phyloP scores from a whole-genome alignment of 371 early-diverging fungal genomes.

The Dichotomocladium elegans region DNA sequence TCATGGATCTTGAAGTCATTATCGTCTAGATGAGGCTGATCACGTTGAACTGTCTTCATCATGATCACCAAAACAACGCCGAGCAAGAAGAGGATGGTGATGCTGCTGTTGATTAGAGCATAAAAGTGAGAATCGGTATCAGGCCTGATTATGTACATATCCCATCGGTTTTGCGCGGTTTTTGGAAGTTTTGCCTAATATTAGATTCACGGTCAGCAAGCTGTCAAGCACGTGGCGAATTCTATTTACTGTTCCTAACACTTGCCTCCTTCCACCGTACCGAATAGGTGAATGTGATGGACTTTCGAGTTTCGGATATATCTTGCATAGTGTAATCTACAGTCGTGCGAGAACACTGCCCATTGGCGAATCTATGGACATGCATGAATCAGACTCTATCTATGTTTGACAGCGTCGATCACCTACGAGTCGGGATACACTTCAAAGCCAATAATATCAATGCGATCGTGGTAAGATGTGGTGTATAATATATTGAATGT shows the following conservation, averaged over 20 bases:
- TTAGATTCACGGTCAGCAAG: too few species aligned
- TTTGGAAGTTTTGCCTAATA: neutral
- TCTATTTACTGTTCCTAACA: too few species aligned
- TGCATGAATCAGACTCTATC: neutral
- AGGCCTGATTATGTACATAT: slow-evolving; percentile 28
- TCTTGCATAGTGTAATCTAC: slow-evolving; percentile 38
- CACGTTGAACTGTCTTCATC: slow-evolving; percentile 27
- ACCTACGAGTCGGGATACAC: slow-evolving; percentile 49
- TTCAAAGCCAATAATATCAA: slow-evolving; percentile 38
- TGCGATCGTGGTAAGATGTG: slow-evolving; percentile 5
- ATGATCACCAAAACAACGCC: slow-evolving; percentile 23
- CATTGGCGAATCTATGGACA: slow-evolving; percentile 22
- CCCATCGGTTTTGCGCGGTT: slow-evolving; percentile 23
- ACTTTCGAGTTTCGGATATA: slow-evolving; percentile 21
- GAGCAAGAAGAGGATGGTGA: slow-evolving; percentile 16
- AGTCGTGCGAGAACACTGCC: slow-evolving; percentile 29
- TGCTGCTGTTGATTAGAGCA: slow-evolving; percentile 25
- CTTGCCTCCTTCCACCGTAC: slow-evolving; percentile 42
- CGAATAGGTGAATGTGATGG: slow-evolving; percentile 37
- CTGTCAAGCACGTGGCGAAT: neutral
- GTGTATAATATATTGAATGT: slow-evolving; percentile 36
- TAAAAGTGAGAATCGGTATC: slow-evolving; percentile 24
- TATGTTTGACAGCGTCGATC: neutral
- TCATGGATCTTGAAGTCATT: slow-evolving; percentile 19
- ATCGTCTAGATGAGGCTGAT: slow-evolving; percentile 8